Evolutionary conservation across 495 filamentous ascomycete genomes (phyloP), one percentile per base, ranked within the genome.

Genomic region (Ramalina intermedia): DNA sequence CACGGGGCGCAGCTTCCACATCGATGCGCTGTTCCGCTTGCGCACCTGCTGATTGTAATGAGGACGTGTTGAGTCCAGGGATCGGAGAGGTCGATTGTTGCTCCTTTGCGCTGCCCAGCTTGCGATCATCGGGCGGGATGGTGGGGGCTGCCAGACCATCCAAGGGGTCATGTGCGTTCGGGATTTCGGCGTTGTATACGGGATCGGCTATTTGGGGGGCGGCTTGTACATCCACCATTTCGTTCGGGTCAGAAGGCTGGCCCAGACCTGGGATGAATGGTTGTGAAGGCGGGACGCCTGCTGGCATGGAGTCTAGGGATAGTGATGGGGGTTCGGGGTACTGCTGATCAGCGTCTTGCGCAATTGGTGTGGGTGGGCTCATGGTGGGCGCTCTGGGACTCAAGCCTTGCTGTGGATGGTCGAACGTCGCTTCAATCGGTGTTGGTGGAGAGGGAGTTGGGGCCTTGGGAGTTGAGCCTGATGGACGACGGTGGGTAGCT

Each of bases 381-480:
- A 54, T 51, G n/a, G 41, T 48, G 9, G 54, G 53, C n/a, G 51
- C 54, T 33, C 46, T 51, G 12, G 49, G 53, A 43, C 61, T 63
- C 35, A 48, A 18, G 21, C 42, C 43, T 36, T 51, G 48, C 17
- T 40, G 40, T 27, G 53, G 53, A 33, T 39, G 36, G 41, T 27
- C 47, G 18, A 51, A 49, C 4, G 54, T 37, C 8, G 37, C 55
- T 55, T 57, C 54, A 37, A 57, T 58, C 42, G 46, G 57, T 49
- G 57, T 59, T 16, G 58, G 46, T 49, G 57, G 54, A 44, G 53
- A 51, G 45, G 57, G 50, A 46, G 56, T 52, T 18, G 56, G 57
- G 14, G 58, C 52, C 40, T 52, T 39, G 24, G 57, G 52, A 48
- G 55, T 55, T 14, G 44, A 47, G n/a, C 44, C 44, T 17, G 44